phyloP scores from a whole-genome alignment of 345 rosid genomes.

The Salix arbutifolia region DNA sequence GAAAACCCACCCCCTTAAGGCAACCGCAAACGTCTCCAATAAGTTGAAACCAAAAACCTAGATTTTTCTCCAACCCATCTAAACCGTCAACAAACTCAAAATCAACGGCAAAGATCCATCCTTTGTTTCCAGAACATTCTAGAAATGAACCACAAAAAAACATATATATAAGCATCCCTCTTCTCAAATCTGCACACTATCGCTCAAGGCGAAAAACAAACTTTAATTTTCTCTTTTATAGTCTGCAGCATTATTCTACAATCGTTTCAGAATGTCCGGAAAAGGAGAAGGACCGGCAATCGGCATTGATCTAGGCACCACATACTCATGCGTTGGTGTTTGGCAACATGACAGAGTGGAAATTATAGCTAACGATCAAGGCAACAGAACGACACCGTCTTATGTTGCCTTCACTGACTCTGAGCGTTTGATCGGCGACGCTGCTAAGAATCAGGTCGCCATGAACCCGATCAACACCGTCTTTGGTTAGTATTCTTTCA shows the following conservation, averaged over 20 bases:
- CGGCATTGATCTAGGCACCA: conserved; percentile 31
- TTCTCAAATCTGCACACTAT: neutral
- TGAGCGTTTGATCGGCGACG: conserved; percentile 34
- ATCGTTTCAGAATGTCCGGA: conserved; percentile 9
- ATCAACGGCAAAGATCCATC: conserved; percentile 16
- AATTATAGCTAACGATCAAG: conserved; percentile 32
- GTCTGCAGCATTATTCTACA: neutral
- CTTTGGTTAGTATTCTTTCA: conserved; percentile 13
- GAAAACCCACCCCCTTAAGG: neutral
- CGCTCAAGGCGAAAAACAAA: no score
- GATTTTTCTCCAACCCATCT: neutral
- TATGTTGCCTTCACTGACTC: conserved; percentile 32
- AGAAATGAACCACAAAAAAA: conserved; percentile 3
- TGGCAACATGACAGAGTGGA: conserved; percentile 36
- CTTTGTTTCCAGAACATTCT: conserved; percentile 21
- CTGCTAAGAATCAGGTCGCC: conserved; percentile 38
- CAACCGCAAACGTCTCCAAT: neutral
- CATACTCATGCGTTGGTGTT: conserved; percentile 30
- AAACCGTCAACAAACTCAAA: neutral
- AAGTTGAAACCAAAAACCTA: neutral
- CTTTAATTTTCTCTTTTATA: no score
- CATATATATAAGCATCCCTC: neutral
- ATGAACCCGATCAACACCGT: conserved; percentile 35
- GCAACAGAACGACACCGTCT: conserved; percentile 34
- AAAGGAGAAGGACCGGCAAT: conserved; percentile 28